These are phyloP conservation scores for Naematelia encephala DNA, from an alignment of 768 basidiomycete genomes.

Conservation along the genomic window DNA sequence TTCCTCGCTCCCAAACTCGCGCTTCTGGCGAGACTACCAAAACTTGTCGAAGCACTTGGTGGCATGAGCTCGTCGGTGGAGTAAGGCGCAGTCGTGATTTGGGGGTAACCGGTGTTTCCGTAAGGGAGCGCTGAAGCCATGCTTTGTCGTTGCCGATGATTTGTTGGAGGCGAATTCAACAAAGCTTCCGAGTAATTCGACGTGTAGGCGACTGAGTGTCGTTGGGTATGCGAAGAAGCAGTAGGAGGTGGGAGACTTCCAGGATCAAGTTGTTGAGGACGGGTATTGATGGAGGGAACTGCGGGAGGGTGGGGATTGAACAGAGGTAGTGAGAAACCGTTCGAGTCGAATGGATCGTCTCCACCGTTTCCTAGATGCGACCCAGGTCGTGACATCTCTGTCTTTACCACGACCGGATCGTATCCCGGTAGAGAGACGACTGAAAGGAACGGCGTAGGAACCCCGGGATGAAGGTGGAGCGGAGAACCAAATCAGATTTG, in stretches of 20 bases:
- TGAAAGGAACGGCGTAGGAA: conserved; percentile 69
- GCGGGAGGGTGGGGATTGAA: conserved; percentile 32
- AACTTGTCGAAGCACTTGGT: conserved; percentile 23
- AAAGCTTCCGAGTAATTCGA: background rate
- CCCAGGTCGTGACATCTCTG: conserved; percentile 37
- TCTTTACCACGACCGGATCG: background rate
- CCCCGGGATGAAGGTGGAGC: conserved; percentile 74
- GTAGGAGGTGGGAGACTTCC: conserved; percentile 10
- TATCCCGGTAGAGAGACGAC: background rate
- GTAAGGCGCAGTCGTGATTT: conserved; percentile 4
- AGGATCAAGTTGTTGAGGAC: conserved; percentile 1
- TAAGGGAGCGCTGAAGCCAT: background rate
- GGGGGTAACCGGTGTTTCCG: background rate
- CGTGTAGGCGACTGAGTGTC: background rate
- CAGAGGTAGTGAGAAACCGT: conserved; percentile 28
- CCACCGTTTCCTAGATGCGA: conserved; percentile 32
- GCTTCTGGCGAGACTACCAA: conserved; percentile 40
- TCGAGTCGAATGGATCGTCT: conserved; percentile 19
- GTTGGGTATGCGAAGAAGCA: background rate
- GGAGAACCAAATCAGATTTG: conserved; percentile 65
- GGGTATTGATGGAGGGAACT: conserved; percentile 6
- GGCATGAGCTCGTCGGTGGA: conserved; percentile 25
- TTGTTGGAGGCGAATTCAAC: background rate
- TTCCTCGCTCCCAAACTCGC: conserved; percentile 44
- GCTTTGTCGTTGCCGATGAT: conserved; percentile 3